Conservation (phyloP, 139 green algal species). For the Spirogloea muscicola region DNA sequence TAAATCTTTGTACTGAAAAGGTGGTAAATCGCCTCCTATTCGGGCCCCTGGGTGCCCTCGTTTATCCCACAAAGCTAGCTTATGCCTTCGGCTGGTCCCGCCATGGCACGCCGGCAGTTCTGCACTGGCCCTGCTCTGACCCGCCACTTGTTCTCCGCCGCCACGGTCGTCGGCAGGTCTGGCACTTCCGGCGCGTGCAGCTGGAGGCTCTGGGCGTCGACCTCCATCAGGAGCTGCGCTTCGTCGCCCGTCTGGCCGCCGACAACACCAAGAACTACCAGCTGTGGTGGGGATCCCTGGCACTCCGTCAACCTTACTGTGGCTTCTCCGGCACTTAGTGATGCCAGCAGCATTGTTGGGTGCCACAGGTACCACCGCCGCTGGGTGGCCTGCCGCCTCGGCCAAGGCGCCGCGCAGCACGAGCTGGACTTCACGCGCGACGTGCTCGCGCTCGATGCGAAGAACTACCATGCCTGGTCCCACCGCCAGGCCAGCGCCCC, state of each 20-base stretch:
- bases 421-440: conserved; percentile 35
- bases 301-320: too few species aligned
- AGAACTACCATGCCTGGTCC: conserved; percentile 53
- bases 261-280: conserved; percentile 54
- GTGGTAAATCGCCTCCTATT: too few species aligned
- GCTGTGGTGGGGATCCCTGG: conserved; percentile 44
- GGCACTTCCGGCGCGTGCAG: conserved; percentile 16
- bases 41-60: too few species aligned
- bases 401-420: not conserved
- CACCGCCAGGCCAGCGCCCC: conserved; percentile 47
- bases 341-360: too few species aligned
- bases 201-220: conserved; percentile 8
- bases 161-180: conserved; percentile 4
- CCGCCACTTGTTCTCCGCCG: too few species aligned
- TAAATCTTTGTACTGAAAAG: too few species aligned
- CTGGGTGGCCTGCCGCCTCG: conserved; percentile 16
- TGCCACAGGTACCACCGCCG: conserved; percentile 34
- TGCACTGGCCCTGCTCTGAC: too few species aligned
- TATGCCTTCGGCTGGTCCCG: too few species aligned
- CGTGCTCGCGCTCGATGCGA: conserved; percentile 24
- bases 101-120: too few species aligned
- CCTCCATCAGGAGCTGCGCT: conserved; percentile 32
- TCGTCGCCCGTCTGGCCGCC: conserved; percentile 9
- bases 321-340: too few species aligned
- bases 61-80: too few species aligned